phyloP scores from a whole-genome alignment of 78 protist species.

The Fonticula alba region DNA sequence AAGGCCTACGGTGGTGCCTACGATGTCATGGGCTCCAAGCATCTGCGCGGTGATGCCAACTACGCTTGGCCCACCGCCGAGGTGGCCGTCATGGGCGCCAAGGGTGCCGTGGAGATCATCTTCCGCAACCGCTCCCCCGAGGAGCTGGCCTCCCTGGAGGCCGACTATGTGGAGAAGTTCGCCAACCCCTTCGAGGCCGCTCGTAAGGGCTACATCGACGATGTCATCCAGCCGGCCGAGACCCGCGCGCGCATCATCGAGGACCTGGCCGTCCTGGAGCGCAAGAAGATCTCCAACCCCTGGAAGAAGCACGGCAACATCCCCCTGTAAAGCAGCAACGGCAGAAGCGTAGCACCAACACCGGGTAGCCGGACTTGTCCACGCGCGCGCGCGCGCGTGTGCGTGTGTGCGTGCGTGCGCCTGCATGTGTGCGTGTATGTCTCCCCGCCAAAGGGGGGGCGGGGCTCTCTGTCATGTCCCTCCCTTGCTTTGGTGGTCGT shows the following conservation, averaged over 20 bases:
- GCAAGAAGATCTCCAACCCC: slow-evolving; percentile 53
- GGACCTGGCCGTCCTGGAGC: slow-evolving; percentile 61
- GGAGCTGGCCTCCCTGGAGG: slow-evolving; percentile 23
- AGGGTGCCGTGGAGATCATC: slow-evolving; percentile 90
- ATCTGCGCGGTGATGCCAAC: slow-evolving; percentile 82
- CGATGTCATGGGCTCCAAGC: slow-evolving; percentile 79
- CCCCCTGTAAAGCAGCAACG: slow-evolving; percentile 67
- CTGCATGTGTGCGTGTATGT: too few relatives aligned
- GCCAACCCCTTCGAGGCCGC: slow-evolving; percentile 91
- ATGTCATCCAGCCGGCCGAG: slow-evolving; percentile 59
- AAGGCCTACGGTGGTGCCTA: slow-evolving; percentile 98
- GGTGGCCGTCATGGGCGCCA: slow-evolving; percentile 97
- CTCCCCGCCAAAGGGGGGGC: too few relatives aligned
- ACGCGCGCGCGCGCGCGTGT: too few relatives aligned
- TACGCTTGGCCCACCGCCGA: slow-evolving; percentile 98
- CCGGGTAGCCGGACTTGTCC: too few relatives aligned
- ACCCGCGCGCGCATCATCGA: slow-evolving; percentile 49
- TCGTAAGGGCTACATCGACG: slow-evolving; percentile 85
- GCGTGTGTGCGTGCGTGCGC: too few relatives aligned
- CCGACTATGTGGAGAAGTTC: slow-evolving; percentile 57
- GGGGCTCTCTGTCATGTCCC: too few relatives aligned
- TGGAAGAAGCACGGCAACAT: slow-evolving; percentile 86
- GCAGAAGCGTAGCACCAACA: too few relatives aligned
- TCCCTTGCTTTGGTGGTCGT: too few relatives aligned
- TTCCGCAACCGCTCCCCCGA: slow-evolving; percentile 36